Conservation (phyloP, 345 rosid genomes). For the Ailanthus altissimus region DNA sequence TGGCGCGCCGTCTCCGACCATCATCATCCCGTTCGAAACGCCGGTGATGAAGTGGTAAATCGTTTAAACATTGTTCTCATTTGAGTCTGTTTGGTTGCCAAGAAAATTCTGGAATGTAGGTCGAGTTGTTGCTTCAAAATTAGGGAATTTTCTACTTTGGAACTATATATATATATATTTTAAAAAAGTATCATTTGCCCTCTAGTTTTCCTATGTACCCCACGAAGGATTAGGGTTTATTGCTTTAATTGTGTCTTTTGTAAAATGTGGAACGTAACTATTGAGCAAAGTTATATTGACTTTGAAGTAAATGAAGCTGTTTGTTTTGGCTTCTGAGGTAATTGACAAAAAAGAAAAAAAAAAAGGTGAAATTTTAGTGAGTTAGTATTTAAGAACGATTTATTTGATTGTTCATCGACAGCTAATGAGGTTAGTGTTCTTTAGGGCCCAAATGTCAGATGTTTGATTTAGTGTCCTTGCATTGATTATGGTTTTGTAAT, state of each 20-base stretch:
- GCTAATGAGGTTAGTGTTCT: not conserved
- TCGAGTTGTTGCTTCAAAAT: conserved; percentile 4
- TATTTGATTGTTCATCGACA: not conserved
- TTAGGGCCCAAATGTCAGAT: not conserved
- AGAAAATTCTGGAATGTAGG: not conserved
- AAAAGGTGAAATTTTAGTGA: not conserved
- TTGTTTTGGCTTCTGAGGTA: not conserved
- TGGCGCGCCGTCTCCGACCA: conserved; percentile 95
- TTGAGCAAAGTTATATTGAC: not conserved
- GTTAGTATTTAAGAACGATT: not conserved
- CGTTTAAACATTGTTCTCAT: not conserved
- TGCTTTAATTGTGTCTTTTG: too few relatives aligned
- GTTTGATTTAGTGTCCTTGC: conserved; percentile 4
- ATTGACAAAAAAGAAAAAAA: not conserved
- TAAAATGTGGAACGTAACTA: too few relatives aligned
- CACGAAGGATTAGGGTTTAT: not conserved
- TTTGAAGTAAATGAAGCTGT: not conserved
- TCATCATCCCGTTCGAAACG: conserved; percentile 60
- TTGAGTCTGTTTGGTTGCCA: not conserved
- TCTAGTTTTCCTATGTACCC: not conserved
- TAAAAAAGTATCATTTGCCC: not conserved
- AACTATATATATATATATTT: not conserved
- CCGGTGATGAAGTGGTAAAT: conserved; percentile 55
- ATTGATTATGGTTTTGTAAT: not conserved
- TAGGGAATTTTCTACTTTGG: not conserved